phyloP scores from a whole-genome alignment of 148 eudicot genomes.

The Amaranthus cruentus region DNA sequence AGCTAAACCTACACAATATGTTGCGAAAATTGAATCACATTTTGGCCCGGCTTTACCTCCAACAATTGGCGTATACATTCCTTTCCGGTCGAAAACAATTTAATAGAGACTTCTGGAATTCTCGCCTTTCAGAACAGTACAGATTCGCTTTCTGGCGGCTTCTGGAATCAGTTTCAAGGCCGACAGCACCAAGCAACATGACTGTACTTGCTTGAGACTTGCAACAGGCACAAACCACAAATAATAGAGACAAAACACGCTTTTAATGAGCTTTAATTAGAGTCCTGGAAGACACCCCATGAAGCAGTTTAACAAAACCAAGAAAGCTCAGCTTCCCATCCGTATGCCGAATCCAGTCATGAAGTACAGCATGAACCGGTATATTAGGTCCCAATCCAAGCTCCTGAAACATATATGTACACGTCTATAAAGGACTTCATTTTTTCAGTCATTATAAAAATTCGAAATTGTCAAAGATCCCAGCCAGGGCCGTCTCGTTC shows the following conservation, averaged over 20 bases:
- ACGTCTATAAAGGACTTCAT: background rate
- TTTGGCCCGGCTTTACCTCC: constrained; percentile 15
- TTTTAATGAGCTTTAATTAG: constrained; percentile 52
- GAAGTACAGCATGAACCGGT: constrained; percentile 93
- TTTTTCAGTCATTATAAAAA: background rate
- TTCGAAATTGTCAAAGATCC: background rate
- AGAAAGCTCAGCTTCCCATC: constrained; percentile 97
- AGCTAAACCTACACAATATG: constrained; percentile 21
- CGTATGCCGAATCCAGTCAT: constrained; percentile 91
- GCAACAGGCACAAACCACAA: constrained; percentile 16
- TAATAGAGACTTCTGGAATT: background rate
- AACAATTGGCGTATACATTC: constrained; percentile 16
- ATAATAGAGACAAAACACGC: background rate
- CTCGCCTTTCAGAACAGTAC: background rate
- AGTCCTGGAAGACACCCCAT: constrained; percentile 64
- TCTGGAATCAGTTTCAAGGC: constrained; percentile 3
- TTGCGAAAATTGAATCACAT: constrained; percentile 17
- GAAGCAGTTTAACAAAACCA: constrained; percentile 85
- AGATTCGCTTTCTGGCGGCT: background rate
- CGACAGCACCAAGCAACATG: background rate
- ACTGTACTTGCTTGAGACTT: constrained; percentile 12
- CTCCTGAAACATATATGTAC: constrained; percentile 49
- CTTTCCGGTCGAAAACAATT: background rate
- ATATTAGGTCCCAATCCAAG: constrained; percentile 84
- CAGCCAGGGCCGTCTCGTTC: too few species aligned